Base-by-base conservation (phyloP, 2,329 filamentous ascomycete genomes). In the Botryotinia calthae region DNA sequence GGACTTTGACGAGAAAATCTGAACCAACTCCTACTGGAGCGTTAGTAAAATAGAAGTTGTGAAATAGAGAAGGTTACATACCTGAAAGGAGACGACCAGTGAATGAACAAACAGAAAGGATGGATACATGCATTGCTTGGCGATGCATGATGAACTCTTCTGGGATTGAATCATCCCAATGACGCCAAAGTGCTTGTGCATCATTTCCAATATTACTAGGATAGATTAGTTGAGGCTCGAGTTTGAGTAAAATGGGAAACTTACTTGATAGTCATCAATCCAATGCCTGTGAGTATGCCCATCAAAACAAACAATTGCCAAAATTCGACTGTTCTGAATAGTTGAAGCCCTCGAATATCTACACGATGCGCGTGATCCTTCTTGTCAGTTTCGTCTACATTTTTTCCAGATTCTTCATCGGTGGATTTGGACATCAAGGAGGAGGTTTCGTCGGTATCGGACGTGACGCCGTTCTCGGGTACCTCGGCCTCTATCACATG, bases 181-280 rank as follows among this genome's bases (percentile, higher is more conserved):
- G 89, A 74, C 89, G 91, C 96, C 96, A 98, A 1, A 99, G 86
- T 4, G 94, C 94, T 80, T 93, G 93, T 73, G 86, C 91, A 78
- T 95, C 90, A 80, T 97, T 97, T 61, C 96, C 96, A 79, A 98
- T 97, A 79, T 99, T 99, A 84, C 94, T 97, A 77, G 25, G 22
- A 25, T 37, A 44, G 16, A 31, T 69, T 37, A 69, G 66, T 67
- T 56, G 48, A 22, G 62, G 9, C 14, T 31, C 40, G n/a, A 28
- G 40, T 48, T 20, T 31, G 22, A 18, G 9, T 34, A 40, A 22
- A 84, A 62, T 44, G 37, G n/a, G 34, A 48, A 42, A 85, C 92
- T 82, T 86, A 97, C 94, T 99, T 99, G 83, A 99, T 99, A 0
- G 95, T 98, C 96, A 99, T 99, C 76, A 99, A 84, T 18, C 96